Evolutionary conservation across 192 early-diverging fungal species (phyloP), one percentile per base, ranked within the genome.

Genomic region (Backusella psychrophila): DNA sequence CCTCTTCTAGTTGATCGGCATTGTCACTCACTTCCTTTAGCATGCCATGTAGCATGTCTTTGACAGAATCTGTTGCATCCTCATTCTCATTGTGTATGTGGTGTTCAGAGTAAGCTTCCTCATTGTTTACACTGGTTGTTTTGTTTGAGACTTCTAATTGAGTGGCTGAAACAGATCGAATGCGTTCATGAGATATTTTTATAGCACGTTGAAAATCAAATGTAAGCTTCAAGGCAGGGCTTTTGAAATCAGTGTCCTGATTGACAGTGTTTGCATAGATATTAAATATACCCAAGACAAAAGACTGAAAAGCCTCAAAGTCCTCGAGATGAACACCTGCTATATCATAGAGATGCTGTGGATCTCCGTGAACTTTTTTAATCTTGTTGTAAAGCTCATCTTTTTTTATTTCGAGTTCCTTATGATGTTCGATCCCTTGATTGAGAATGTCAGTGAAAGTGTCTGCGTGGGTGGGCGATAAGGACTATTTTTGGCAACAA

Each of bases 1-100:
- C 81, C 63, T 83, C 65, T 53, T 87, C 85, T 12, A 87, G 34
- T 4, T 74, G 75, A 78, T 87, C 85, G 0, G 85, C 85, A 34
- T 73, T 69, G 38, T 81, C 65, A 42, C 85, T 69, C 15, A 87
- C 82, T 67, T 84, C 85, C 31, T 78, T 63, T n/a, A 87, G 23
- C 75, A 87, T 80, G 19, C 52, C 72, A 21, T 83, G 52, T 14
- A 85, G 42, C 14, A 87, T n/a, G 14, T 81, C 75, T n/a, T 71
- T 71, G 6, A 81, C 63, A 0, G 76, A 69, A 39, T 81, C 80
- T 0, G 66, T 66, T 6, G 77, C 42, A 19, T 74, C 77, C 9
- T 49, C 12, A 29, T n/a, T 33, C 11, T 63, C 23, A 26, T 44
- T 52, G 42, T 77, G 72, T 4, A 44, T 12, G 52, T 81, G 75